Evolutionary conservation across 2,329 filamentous ascomycete genomes (phyloP), one percentile per base, ranked within the genome.

Genomic region (Ophiostoma quercus): DNA sequence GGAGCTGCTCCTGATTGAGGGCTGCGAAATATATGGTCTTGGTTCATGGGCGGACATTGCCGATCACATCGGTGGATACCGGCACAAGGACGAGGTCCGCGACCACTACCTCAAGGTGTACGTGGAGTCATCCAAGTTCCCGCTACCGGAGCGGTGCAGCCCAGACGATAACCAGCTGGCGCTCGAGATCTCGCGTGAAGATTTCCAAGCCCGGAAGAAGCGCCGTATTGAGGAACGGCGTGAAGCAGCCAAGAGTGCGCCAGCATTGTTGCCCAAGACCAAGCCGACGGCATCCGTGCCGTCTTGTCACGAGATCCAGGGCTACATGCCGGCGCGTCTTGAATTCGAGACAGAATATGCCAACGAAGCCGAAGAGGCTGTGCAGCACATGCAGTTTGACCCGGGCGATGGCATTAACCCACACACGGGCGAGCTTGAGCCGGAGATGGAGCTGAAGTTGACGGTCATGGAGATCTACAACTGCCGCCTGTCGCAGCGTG

Each of bases 381-480:
- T 99, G 1, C 95, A 99, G 78, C 89, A 96, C 73, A 98, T 99
- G 94, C 91, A 96, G 73, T 99, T 99, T 76, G 94, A 98, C 70
- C 94, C 95, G 0, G 95, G 95, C 34, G 94, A 97, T 79, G 95
- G 95, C 70, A 84, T 96, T 74, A 96, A 97, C 76, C 89, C 91
- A 0, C 82, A 85, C 2, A 97, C 93, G 0, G 91, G 92, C 72
- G 90, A 96, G 76, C 83, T 96, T 71, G 95, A 99, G 75, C 93
- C 95, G 0, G 95, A 99, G 79, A 96, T 97, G 85, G 94, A 97
- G 73, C 85, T 99, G 65, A 99, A 99, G 83, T 88, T 98, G 81
- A 97, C 93, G 0, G 93, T 99, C 25, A 97, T 99, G 88, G 93
- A 97, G 74, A 96, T 99, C 67, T 99, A 99, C 83, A 99, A 99